These are phyloP conservation scores for Pythium pyrilobum DNA, from an alignment of 352 stramenopile genomes.

Conservation along the genomic window DNA sequence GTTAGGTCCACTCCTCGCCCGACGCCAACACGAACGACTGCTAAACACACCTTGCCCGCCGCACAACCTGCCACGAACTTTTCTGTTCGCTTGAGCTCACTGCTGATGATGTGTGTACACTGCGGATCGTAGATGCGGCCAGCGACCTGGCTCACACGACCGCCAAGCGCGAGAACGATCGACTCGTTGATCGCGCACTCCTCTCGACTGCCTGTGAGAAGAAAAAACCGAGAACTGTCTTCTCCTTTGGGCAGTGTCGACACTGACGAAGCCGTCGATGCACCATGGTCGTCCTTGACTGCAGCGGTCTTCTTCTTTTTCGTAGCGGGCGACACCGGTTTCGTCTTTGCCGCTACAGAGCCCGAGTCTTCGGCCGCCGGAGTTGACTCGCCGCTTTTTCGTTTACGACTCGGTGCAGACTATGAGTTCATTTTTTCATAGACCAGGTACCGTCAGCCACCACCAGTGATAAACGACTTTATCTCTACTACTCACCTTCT, in stretches of 20 bases:
- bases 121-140: constrained; percentile 60
- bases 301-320: neutral
- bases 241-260: constrained; percentile 14
- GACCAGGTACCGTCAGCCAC: too few species aligned
- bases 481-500: too few species aligned
- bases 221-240: constrained; percentile 33
- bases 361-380: too few species aligned
- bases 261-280: constrained; percentile 3
- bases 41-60: constrained; percentile 59
- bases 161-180: constrained; percentile 64
- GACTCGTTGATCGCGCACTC: constrained; percentile 70
- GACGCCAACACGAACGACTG: too few species aligned
- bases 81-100: constrained; percentile 81
- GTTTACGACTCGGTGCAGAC: too few species aligned
- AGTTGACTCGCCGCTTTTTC: too few species aligned
- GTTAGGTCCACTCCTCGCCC: too few species aligned
- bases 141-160: constrained; percentile 48
- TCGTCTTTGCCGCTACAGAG: too few species aligned
- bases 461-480: too few species aligned
- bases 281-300: neutral
- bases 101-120: constrained; percentile 86
- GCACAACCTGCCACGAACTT: constrained; percentile 83
- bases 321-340: too few species aligned
- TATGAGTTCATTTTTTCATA: too few species aligned
- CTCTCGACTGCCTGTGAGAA: constrained; percentile 72